Conservation (phyloP, 257 asterid genomes). For the Buddleja alternifolia region DNA sequence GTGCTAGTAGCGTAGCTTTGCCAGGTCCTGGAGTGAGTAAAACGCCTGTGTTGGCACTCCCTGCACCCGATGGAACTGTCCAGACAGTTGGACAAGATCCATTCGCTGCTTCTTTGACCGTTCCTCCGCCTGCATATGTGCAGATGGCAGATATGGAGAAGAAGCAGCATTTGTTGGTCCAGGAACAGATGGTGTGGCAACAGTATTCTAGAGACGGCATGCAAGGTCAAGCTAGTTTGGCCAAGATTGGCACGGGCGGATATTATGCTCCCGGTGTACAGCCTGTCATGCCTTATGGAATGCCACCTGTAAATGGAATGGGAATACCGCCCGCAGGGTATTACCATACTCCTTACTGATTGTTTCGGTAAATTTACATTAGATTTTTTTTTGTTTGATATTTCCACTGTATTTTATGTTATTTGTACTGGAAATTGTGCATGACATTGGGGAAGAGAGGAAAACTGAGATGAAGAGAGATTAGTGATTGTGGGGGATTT, state of each 20-base stretch:
- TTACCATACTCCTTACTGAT: conserved; percentile 58
- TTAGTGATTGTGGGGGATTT: conserved; percentile 37
- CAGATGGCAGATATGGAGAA: conserved; percentile 90
- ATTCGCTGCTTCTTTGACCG: conserved; percentile 67
- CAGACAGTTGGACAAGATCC: conserved; percentile 75
- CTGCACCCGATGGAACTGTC: conserved; percentile 79
- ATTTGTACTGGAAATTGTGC: conserved; percentile 41
- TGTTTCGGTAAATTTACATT: conserved; percentile 32
- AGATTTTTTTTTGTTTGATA: conserved; percentile 33
- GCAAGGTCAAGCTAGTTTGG: conserved; percentile 79
- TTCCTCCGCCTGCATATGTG: conserved; percentile 81
- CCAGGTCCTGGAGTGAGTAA: conserved; percentile 60
- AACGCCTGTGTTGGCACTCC: conserved; percentile 75
- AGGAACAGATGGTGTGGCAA: conserved; percentile 85
- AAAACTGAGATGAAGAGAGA: conserved; percentile 38
- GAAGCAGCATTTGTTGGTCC: conserved; percentile 71
- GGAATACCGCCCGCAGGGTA: conserved; percentile 63
- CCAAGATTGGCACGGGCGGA: conserved; percentile 65
- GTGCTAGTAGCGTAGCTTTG: conserved; percentile 80
- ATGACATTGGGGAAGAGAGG: conserved; percentile 39
- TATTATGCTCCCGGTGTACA: conserved; percentile 59
- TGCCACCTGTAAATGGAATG: conserved; percentile 69
- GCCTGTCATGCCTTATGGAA: conserved; percentile 61
- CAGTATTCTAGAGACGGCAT: conserved; percentile 73
- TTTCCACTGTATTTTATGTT: conserved; percentile 44